phyloP scores from a whole-genome alignment of 495 filamentous ascomycete genomes.

The Aspergillus panamensis region DNA sequence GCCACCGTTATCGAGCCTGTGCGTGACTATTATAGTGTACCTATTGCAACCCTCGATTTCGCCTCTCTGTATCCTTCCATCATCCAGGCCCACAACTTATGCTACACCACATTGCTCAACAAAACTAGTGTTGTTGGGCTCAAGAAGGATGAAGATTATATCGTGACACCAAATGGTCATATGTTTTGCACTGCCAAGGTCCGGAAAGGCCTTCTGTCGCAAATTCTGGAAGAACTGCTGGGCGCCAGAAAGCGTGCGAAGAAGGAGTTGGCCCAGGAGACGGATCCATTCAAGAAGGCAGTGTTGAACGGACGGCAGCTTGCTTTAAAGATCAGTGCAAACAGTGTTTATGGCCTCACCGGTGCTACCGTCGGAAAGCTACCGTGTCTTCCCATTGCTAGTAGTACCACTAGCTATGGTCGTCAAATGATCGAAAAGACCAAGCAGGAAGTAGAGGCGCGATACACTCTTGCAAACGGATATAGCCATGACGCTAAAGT shows the following conservation, averaged over 20 bases:
- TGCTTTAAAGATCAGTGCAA: conserved; percentile 93
- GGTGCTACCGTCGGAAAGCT: conserved; percentile 95
- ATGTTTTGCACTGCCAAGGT: conserved; percentile 85
- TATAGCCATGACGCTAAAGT: conserved; percentile 92
- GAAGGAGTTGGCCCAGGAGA: conserved; percentile 84
- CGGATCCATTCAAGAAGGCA: conserved; percentile 94
- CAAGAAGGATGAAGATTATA: conserved; percentile 88
- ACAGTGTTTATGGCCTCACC: conserved; percentile 96
- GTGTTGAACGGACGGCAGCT: conserved; percentile 97
- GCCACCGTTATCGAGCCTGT: conserved; percentile 97
- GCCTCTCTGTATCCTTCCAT: conserved; percentile 98
- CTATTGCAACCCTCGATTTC: conserved; percentile 97
- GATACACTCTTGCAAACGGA: conserved; percentile 89
- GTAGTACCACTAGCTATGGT: conserved; percentile 92
- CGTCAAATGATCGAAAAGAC: conserved; percentile 99
- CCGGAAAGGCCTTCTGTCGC: conserved; percentile 86
- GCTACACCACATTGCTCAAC: conserved; percentile 92
- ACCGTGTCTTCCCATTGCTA: conserved; percentile 91
- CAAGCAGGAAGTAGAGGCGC: conserved; percentile 83
- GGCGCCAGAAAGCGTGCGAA: conserved; percentile 89
- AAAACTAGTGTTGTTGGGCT: conserved; percentile 73
- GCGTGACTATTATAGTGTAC: conserved; percentile 87
- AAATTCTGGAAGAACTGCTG: conserved; percentile 93
- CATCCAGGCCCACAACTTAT: conserved; percentile 98
- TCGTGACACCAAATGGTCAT: conserved; percentile 90